Base-by-base conservation (phyloP, 257 asterid species). In the Solanum pimpinellifolium region DNA sequence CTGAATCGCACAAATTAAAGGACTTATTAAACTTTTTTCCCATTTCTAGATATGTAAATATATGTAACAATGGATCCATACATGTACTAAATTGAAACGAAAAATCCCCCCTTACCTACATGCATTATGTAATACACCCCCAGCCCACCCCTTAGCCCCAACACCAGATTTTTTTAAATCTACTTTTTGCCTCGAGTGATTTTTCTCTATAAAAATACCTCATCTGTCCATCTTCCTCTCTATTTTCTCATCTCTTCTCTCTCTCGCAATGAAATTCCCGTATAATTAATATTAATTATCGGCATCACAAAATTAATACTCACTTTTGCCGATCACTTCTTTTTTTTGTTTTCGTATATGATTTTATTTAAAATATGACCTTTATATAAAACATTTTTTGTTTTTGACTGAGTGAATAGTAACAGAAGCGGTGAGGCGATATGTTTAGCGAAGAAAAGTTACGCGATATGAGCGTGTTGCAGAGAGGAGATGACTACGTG, bases 401-500 rank as follows among this genome's bases (percentile, higher is more conserved):
- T 18, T 15, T 70, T 70, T 33, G 42, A 7, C 10, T 18, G n/a
- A 35, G 81, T 10, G 6, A 37, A 72, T 11, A 39, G 23, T 15
- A 29, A n/a, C 27, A 11, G 23, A 1, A 15, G 14, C 3, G 4
- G 8, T 5, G 20, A 14, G 33, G 21, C 37, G 37, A 78, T 78
- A 47, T 88, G 85, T 89, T 89, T 69, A 85, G 80, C 37, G 89
- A 90, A 39, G 90, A 92, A 49, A 93, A 92, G 62, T 83, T 90
- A 59, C 83, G 85, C 9, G 89, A 78, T 20, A 87, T 92, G 31
- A 83, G 88, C 81, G 93, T 90, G 80, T 81, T 90, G 60, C 89
- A 89, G 60, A 85, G 87, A 27, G 87, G 88, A 35, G 91, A 89
- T 80, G 93, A 92, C 89, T 92, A 89, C 89, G 91, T 91, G 35